These are phyloP conservation scores for Pleurotus sapidus DNA, from an alignment of 768 basidiomycete genomes.

Conservation along the genomic window DNA sequence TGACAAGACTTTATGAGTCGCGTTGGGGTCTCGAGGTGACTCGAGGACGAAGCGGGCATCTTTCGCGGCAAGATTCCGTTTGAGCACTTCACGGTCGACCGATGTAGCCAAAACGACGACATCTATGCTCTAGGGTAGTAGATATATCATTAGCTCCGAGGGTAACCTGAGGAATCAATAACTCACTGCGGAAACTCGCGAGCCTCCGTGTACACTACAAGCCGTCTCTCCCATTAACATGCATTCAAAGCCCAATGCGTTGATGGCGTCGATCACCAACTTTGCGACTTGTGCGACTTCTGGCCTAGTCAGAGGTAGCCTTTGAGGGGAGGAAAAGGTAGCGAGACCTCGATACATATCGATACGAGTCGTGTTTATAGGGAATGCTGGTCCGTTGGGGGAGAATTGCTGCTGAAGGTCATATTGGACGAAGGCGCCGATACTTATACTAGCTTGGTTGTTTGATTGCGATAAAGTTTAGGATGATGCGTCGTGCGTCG, in stretches of 20 bases:
- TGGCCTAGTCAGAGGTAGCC: neutral
- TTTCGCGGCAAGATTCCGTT: slow-evolving; percentile 20
- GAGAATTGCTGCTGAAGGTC: too few relatives aligned
- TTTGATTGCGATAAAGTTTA: too few relatives aligned
- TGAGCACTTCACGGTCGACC: slow-evolving; percentile 23
- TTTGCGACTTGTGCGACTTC: neutral
- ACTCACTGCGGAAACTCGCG: neutral
- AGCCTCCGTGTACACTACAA: neutral
- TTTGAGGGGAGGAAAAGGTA: too few relatives aligned
- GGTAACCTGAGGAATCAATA: neutral
- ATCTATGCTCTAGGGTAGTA: slow-evolving; percentile 30
- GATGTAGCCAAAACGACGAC: slow-evolving; percentile 27
- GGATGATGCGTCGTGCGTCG: too few relatives aligned
- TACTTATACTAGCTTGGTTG: too few relatives aligned
- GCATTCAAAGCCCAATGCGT: neutral
- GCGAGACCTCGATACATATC: too few relatives aligned
- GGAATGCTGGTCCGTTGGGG: too few relatives aligned
- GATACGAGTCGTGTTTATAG: too few relatives aligned
- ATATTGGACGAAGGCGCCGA: too few relatives aligned
- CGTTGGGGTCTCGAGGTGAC: slow-evolving; percentile 20
- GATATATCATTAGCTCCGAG: neutral
- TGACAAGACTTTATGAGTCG: slow-evolving; percentile 26
- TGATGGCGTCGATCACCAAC: neutral
- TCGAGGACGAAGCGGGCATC: slow-evolving; percentile 27
- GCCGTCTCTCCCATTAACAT: neutral